These are phyloP conservation scores for Aschersonia sp. DNA, from an alignment of 2,329 filamentous ascomycete genomes.

Conservation along the genomic window DNA sequence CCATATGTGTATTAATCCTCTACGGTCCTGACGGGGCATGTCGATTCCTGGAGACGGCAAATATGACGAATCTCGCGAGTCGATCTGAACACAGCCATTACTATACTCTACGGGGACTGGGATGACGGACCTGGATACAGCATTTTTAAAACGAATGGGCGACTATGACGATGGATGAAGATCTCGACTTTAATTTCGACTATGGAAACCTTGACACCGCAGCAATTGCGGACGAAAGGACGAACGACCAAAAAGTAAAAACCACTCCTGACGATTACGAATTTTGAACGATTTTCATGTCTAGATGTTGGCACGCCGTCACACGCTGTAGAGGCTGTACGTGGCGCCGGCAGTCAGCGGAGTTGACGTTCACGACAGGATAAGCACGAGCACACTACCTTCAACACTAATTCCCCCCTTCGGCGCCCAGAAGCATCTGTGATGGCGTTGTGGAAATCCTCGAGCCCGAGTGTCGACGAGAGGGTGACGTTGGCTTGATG, in stretches of 20 bases:
- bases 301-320: constrained; percentile 26
- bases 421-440: constrained; percentile 14
- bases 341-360: constrained; percentile 11
- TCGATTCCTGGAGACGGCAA: not conserved
- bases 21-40: constrained; percentile 4
- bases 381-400: constrained; percentile 21
- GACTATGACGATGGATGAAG: constrained; percentile 22
- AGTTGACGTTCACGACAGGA: constrained; percentile 17
- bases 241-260: constrained; percentile 4
- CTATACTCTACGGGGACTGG: constrained; percentile 19
- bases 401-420: constrained; percentile 26
- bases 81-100: constrained; percentile 22
- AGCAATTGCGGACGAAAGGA: constrained; percentile 5
- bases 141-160: constrained; percentile 25
- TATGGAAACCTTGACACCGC: constrained; percentile 4
- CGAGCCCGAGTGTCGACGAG: not conserved
- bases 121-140: constrained; percentile 24
- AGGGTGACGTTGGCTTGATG: not conserved
- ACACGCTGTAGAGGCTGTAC: constrained; percentile 14
- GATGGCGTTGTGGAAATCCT: not conserved
- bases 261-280: constrained; percentile 28
- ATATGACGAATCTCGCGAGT: not conserved
- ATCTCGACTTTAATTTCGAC: constrained; percentile 13
- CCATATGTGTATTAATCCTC: constrained; percentile 2
- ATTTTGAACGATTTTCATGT: constrained; percentile 31